These are phyloP conservation scores for Oropetium thomaeum DNA, from an alignment of 176 grass and related monocot genomes.

Conservation along the genomic window DNA sequence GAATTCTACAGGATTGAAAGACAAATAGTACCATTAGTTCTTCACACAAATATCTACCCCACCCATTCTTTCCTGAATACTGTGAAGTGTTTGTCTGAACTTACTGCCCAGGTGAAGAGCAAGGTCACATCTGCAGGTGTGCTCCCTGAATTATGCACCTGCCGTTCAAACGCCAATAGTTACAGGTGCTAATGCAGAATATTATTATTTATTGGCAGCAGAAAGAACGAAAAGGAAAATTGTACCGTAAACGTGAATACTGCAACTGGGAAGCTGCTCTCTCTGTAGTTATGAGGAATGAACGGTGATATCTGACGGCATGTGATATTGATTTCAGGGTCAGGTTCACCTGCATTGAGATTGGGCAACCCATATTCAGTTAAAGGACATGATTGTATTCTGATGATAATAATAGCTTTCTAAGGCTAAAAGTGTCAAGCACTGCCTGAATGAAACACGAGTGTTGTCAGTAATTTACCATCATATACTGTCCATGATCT, in stretches of 20 bases:
- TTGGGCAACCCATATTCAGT: neutral
- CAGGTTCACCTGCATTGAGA: conserved; percentile 56
- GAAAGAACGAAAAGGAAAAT: neutral
- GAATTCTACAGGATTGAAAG: conserved; percentile 60
- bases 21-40: neutral
- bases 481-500: conserved; percentile 92
- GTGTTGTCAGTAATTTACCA: conserved; percentile 32
- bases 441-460: neutral
- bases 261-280: conserved; percentile 82
- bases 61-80: neutral
- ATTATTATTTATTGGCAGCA: neutral
- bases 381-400: neutral
- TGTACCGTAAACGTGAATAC: conserved; percentile 80
- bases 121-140: conserved; percentile 74
- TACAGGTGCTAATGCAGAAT: too few relatives aligned
- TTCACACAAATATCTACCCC: neutral
- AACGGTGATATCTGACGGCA: conserved; percentile 90
- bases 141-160: conserved; percentile 73
- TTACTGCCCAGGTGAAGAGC: conserved; percentile 96
- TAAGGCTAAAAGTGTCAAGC: neutral
- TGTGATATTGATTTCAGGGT: conserved; percentile 84
- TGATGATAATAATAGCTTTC: neutral
- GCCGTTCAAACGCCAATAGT: conserved; percentile 10
- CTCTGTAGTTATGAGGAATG: conserved; percentile 87
- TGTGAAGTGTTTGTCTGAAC: conserved; percentile 10